Conservation (phyloP, 208 protist genomes). For the Phytomonas sp. region DNA sequence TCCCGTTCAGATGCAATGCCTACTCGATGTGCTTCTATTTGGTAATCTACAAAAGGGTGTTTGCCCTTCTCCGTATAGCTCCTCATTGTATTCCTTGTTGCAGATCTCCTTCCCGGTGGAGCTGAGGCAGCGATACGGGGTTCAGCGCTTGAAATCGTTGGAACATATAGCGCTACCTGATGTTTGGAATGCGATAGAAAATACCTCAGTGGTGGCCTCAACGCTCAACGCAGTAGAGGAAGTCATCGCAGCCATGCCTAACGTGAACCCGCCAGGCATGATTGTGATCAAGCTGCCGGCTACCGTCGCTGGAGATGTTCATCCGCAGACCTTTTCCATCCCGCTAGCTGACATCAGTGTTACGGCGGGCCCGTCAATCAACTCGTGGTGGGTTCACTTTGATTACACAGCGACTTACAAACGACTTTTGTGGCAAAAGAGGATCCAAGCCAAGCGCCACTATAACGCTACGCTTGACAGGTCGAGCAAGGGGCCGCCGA, state of each 20-base stretch:
- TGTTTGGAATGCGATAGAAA: conserved; percentile 15
- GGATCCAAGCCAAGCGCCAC: background rate
- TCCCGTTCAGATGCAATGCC: conserved; percentile 11
- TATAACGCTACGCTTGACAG: background rate
- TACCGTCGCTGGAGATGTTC: background rate
- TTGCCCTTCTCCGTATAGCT: conserved; percentile 14
- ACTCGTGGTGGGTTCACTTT: background rate
- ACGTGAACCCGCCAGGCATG: conserved; percentile 13
- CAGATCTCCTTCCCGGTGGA: conserved; percentile 20
- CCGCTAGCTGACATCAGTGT: background rate
- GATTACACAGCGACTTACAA: background rate
- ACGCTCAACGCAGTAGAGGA: conserved; percentile 15
- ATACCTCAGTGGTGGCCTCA: conserved; percentile 1
- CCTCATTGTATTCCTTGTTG: conserved; percentile 12
- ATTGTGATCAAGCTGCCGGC: conserved; percentile 4
- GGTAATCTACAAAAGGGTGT: conserved; percentile 12
- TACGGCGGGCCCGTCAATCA: background rate
- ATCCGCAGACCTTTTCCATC: background rate
- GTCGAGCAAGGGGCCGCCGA: background rate
- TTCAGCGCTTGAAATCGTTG: conserved; percentile 17
- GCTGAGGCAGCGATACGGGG: conserved; percentile 23
- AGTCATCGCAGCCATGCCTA: conserved; percentile 14
- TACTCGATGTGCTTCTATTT: conserved; percentile 14
- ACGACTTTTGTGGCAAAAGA: background rate
- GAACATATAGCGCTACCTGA: conserved; percentile 16